Evolutionary conservation across 73 alveolate genomes (phyloP), one percentile per base, ranked within the genome.

Genomic region (Tetrahymena elliotti): DNA sequence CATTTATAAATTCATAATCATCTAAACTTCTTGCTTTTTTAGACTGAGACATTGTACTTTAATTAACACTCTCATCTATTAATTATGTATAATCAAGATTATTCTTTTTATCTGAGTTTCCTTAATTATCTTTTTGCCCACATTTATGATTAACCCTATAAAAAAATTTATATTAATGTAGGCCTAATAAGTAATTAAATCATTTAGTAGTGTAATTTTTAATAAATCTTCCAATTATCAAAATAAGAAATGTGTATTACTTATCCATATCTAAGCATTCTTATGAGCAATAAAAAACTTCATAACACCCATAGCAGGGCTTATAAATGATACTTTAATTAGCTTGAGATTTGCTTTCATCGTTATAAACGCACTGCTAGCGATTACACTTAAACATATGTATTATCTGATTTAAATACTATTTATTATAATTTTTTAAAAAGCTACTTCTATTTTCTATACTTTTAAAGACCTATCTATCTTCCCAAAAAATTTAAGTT

Each of bases 1-100:
- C 96, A 40, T 84, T 47, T 2, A 84, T 84, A 35, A 94, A 88
- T 52, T 94, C 96, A 20, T 94, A 94, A 92, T 94, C 96, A 3
- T 94, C 93, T 31, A 94, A 93, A 34, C 93, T 33, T 40, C 96
- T 84, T 1, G 33, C n/a, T 68, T 31, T 68, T 68, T 68, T 68
- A 6, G 88, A 68, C 33, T 68, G 36, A 22, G 88, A 68, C 36
- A 68, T 47, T 47, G 82, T 27, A 18, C 88, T 68, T 31, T 68
- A 24, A 68, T 68, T 68, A 27, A 68, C 88, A 31, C 88, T 68
- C 3, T 68, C 88, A 68, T 68, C 88, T 27, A 68, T 68, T 16
- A 68, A 7, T 68, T 68, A 31, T 3, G 39, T 68, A 31, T 68
- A 24, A 68, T 68, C 88, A 68, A 31, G 88, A 6, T 68, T 68